phyloP scores from a whole-genome alignment of 148 eudicot species.

The Gaultheria prostrata region DNA sequence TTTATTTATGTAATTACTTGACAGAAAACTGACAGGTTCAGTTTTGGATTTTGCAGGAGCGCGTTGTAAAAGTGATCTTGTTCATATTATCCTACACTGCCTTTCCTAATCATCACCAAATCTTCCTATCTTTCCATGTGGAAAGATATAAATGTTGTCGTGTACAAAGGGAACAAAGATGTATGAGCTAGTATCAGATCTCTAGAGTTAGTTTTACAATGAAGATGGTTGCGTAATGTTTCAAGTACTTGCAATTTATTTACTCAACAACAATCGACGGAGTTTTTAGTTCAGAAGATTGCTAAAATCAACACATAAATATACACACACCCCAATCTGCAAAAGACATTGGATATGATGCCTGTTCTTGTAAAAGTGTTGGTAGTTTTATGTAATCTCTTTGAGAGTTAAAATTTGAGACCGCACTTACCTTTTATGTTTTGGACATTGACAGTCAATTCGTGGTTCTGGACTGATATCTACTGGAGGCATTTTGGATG shows the following conservation, averaged over 20 bases:
- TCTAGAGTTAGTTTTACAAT: constrained; percentile 43
- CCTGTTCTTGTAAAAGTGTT: not conserved
- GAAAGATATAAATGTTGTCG: constrained; percentile 45
- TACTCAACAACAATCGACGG: not conserved
- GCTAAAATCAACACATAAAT: not conserved
- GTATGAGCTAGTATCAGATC: constrained; percentile 47
- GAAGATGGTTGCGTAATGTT: constrained; percentile 41
- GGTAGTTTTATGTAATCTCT: not conserved
- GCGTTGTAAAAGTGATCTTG: constrained; percentile 33
- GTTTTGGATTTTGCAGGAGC: constrained; percentile 43
- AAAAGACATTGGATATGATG: not conserved
- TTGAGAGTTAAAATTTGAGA: not conserved
- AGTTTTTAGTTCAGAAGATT: constrained; percentile 4
- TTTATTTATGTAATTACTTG: not conserved
- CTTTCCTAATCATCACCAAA: constrained; percentile 43
- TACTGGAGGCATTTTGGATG: constrained; percentile 62
- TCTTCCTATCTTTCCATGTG: constrained; percentile 30
- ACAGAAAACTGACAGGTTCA: not conserved
- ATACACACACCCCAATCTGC: not conserved
- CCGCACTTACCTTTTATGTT: not conserved
- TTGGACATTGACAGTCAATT: constrained; percentile 34
- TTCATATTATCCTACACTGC: too few relatives aligned
- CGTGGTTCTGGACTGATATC: constrained; percentile 50
- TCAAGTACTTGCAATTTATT: constrained; percentile 33
- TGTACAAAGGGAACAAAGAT: constrained; percentile 44